phyloP scores from a whole-genome alignment of 2,329 filamentous ascomycete species.

The Xylaria sp. region DNA sequence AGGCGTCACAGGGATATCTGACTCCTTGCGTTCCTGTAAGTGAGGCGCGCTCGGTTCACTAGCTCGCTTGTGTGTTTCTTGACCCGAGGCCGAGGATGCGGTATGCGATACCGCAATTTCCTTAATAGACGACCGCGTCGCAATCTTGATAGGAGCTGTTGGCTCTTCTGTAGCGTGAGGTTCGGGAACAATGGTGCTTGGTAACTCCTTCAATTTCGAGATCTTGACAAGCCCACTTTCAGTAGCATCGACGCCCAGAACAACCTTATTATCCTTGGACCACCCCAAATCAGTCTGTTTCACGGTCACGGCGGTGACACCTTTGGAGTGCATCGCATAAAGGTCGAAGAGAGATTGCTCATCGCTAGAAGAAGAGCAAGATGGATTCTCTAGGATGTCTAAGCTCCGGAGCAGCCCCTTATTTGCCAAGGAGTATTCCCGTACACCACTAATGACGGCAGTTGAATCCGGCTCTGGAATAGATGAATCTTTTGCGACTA shows the following conservation, averaged over 20 bases:
- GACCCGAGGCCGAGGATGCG: conserved; percentile 37
- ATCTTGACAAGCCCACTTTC: conserved; percentile 79
- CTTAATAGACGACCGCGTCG: conserved; percentile 43
- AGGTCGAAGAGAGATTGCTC: conserved; percentile 89
- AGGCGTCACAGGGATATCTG: conserved; percentile 44
- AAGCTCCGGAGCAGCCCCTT: conserved; percentile 90
- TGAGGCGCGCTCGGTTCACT: conserved; percentile 40
- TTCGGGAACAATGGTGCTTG: conserved; percentile 60
- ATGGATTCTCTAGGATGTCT: conserved; percentile 82
- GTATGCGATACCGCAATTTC: conserved; percentile 45
- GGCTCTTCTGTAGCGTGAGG: conserved; percentile 58
- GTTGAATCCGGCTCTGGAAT: conserved; percentile 92
- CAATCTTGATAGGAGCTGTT: conserved; percentile 46
- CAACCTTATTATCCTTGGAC: conserved; percentile 89
- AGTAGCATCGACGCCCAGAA: conserved; percentile 80
- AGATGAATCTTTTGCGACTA: conserved; percentile 76
- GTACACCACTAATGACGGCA: conserved; percentile 95
- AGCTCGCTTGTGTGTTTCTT: conserved; percentile 45
- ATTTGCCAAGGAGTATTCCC: conserved; percentile 91
- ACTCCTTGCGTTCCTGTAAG: conserved; percentile 48
- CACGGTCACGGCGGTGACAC: conserved; percentile 89
- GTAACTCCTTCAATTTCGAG: conserved; percentile 70
- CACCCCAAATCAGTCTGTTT: conserved; percentile 92
- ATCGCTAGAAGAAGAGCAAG: conserved; percentile 70
- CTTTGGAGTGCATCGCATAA: conserved; percentile 97